Evolutionary conservation across 2,329 filamentous ascomycete genomes (phyloP).

Genomic region (Pseudogymnoascus sp.): DNA sequence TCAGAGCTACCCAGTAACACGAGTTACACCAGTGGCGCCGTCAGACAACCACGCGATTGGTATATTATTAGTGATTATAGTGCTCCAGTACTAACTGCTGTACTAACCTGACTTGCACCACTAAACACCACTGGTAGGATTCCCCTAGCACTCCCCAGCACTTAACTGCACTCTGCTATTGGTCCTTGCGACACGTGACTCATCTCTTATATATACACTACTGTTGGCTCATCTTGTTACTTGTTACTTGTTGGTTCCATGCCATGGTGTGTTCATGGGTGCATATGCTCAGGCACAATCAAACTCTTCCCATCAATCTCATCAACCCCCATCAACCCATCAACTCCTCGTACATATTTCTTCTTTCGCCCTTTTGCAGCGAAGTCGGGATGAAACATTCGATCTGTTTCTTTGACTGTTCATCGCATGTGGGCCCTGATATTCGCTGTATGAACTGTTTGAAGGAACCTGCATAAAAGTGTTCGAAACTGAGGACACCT

Average conservation of each 20-base stretch:
- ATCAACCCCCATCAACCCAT: not conserved
- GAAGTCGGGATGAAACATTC: conserved; percentile 2
- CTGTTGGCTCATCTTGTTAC: not conserved
- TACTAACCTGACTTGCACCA: too few relatives aligned
- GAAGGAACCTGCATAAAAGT: conserved; percentile 3
- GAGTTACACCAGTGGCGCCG: not conserved
- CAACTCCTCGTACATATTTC: not conserved
- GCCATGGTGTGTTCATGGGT: not conserved
- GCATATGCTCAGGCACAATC: conserved; percentile 3
- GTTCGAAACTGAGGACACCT: not conserved
- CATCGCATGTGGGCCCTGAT: not conserved
- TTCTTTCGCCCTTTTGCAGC: not conserved
- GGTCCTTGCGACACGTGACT: not conserved
- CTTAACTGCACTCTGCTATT: not conserved
- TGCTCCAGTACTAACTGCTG: not conserved
- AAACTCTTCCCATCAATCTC: not conserved
- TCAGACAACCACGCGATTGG: not conserved
- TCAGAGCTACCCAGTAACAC: not conserved
- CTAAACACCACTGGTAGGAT: too few relatives aligned
- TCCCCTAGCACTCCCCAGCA: not conserved
- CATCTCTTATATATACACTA: not conserved
- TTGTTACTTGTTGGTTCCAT: not conserved
- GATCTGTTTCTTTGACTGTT: not conserved
- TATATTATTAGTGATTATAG: not conserved
- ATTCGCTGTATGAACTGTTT: conserved; percentile 6